Evolutionary conservation across 2,329 filamentous ascomycete genomes (phyloP).

Genomic region (Neopestalotiopsis rosae): DNA sequence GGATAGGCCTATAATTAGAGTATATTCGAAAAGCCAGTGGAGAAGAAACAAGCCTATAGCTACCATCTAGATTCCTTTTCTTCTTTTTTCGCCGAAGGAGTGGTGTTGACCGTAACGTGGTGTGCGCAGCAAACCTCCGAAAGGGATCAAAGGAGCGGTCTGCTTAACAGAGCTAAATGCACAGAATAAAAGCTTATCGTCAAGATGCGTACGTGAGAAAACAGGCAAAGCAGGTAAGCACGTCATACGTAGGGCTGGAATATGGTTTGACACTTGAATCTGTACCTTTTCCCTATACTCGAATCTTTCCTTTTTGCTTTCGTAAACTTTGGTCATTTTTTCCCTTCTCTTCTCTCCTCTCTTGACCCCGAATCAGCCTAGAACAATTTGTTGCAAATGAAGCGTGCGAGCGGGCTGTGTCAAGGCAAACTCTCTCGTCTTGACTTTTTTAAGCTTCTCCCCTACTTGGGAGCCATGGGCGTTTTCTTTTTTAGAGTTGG

Average conservation of each 20-base stretch:
- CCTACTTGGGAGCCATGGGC: not conserved
- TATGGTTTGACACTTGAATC: not conserved
- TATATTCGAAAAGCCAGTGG: not conserved
- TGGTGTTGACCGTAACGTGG: not conserved
- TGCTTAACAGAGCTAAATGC: not conserved
- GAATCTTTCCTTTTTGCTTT: not conserved
- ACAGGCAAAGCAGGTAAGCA: not conserved
- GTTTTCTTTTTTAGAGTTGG: too few species aligned
- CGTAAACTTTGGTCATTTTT: not conserved
- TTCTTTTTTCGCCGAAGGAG: not conserved
- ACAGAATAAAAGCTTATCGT: not conserved
- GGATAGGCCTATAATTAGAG: not conserved
- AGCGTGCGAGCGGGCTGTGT: not conserved
- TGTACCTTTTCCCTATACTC: too few species aligned
- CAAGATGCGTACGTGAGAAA: slow-evolving; percentile 1
- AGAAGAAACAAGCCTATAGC: not conserved
- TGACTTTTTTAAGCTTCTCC: not conserved
- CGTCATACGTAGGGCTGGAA: not conserved
- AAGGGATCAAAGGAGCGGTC: not conserved
- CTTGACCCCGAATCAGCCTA: not conserved
- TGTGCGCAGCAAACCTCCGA: not conserved
- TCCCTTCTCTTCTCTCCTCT: not conserved
- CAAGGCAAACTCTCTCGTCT: not conserved
- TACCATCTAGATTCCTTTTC: not conserved
- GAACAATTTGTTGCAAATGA: not conserved